Evolutionary conservation across 805 yeast genomes (phyloP), one percentile per base, ranked within the genome.

Genomic region (Lipomyces japonicus): DNA sequence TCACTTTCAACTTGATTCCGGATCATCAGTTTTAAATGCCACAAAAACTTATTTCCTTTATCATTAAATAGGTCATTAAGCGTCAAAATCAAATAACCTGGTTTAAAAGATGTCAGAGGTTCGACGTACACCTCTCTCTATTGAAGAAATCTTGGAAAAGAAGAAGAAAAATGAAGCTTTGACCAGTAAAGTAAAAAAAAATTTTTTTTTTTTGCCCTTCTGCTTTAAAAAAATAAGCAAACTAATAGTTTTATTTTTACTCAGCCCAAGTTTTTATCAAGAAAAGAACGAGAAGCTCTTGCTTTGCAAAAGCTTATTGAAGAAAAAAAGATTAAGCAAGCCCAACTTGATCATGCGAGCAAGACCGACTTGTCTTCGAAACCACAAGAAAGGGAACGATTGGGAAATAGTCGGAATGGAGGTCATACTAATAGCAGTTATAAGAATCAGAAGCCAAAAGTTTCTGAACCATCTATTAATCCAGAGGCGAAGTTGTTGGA

Each of bases 221-320:
- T 38, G 5, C 19, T 19, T 12, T 21, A 1, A 12, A 22, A 23
- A 10, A 9, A 32, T 23, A 16, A 37, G 45, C 53, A 18, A 44
- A 43, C n/a, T 39, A 19, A n/a, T n/a, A n/a, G n/a, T n/a, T n/a
- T n/a, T n/a, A n/a, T n/a, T n/a, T n/a, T n/a, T 7, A 19, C 48
- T 5, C 63, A 67, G 53, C 77, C 77, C 2, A 65, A 61, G 50
- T 80, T 79, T 60, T 59, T 80, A 5, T 67, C 79, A 7, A 76
- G 73, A 58, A 64, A 61, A n/a, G 73, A 75, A 49, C 66, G 84
- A 37, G 67, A 66, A 19, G 64, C 67, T 43, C 55, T 71, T 19
- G 68, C 71, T 4, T 18, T 50, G 32, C 59, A 63, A 46, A 58
- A 59, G 32, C 53, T 58, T 28, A 50, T 36, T 7, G 22, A 51